Evolutionary conservation across 441 rosid species (phyloP), one percentile per base, ranked within the genome.

Genomic region (Geranium incanum): DNA sequence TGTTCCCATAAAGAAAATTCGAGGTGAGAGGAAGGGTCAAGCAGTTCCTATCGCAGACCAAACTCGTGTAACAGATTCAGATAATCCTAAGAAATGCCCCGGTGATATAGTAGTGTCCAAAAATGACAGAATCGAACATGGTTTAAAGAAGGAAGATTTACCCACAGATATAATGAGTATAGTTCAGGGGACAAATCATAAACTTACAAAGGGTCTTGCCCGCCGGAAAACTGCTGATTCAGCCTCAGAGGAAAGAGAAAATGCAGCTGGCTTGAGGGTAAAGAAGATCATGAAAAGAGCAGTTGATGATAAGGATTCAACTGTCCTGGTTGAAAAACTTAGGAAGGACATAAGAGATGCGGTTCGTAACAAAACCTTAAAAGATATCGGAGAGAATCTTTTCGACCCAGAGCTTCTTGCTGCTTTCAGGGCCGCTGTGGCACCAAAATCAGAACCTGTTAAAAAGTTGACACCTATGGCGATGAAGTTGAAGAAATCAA

Each of bases 311-410:
- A 82, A 85, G 72, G 96, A 95, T 73, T 87, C 96, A 71, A 80
- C 93, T 65, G 78, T 69, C 70, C 78, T 80, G 65, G 97, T 93
- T 82, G 90, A 93, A 83, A 86, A 87, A 70, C 87, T 95, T 74
- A 89, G 96, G 81, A 80, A 89, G 79, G 95, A 91, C 83, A 95
- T 95, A 77, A 87, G 96, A 80, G 98, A 93, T 75, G 96, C 92
- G 65, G 92, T 93, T 72, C 88, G 81, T 73, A 84, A 88, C 81
- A 86, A 83, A 77, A 78, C 95, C 68, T 76, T 93, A 59, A 78
- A 80, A 60, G 92, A 87, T 75, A 59, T 87, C 68, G 93, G 86
- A 71, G 85, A 84, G 78, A 83, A 80, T 79, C 87, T 88, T 78
- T 88, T 91, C 19, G 96, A 95, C 79, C 91, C 97, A 5, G 84